phyloP scores from a whole-genome alignment of 2,329 filamentous ascomycete species.

The Colletotrichum brevisporum region DNA sequence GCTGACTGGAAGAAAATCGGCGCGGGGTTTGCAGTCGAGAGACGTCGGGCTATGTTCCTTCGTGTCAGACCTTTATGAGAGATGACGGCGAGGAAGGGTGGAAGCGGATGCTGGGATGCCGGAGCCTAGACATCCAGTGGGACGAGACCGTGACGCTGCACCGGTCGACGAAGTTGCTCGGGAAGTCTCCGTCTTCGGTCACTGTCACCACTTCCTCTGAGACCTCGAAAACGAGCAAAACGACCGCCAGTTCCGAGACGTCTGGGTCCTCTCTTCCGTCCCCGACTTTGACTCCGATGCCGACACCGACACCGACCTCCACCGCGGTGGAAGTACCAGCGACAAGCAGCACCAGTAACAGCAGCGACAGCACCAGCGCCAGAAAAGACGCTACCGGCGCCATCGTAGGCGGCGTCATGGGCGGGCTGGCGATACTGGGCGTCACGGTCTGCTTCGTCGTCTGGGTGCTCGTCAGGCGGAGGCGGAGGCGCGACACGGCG shows the following conservation, averaged over 20 bases:
- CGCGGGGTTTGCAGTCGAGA: neutral
- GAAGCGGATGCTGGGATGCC: slow-evolving; percentile 8
- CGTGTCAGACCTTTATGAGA: slow-evolving; percentile 16
- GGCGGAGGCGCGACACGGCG: neutral
- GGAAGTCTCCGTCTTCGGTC: neutral
- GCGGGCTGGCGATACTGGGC: neutral
- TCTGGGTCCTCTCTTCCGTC: neutral
- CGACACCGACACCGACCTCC: neutral
- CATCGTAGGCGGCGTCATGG: slow-evolving; percentile 10
- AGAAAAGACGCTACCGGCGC: neutral
- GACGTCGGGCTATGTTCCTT: slow-evolving; percentile 1
- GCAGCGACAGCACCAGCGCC: neutral
- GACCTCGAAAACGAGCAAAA: neutral
- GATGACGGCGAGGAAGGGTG: slow-evolving; percentile 3
- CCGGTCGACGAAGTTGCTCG: neutral
- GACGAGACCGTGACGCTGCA: slow-evolving; percentile 15
- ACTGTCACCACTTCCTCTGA: neutral
- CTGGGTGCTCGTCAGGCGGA: slow-evolving; percentile 3
- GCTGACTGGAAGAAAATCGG: neutral
- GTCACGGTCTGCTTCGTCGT: neutral
- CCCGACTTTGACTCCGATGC: neutral
- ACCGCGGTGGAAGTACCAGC: too few relatives aligned
- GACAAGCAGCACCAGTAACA: neutral
- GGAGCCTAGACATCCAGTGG: neutral
- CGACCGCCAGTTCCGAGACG: neutral